Conservation (phyloP, 2,329 filamentous ascomycete species). For the Rhynchosporium agropyri region DNA sequence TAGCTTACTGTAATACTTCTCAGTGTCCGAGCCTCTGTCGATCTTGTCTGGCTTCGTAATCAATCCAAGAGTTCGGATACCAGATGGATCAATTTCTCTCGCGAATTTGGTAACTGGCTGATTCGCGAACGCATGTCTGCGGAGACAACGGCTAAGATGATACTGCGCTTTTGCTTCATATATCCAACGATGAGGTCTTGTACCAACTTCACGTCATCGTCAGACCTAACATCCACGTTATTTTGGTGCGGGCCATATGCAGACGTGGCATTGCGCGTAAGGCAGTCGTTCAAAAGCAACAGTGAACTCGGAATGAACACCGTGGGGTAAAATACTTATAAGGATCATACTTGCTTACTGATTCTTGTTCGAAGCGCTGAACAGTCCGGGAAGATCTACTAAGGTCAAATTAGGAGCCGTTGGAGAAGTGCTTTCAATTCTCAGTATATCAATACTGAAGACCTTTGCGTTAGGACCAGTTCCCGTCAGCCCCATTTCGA, state of each 20-base stretch:
- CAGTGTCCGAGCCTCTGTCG: constrained; percentile 41
- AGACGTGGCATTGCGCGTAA: too few species aligned
- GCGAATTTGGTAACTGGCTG: constrained; percentile 45
- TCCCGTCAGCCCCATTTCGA: constrained; percentile 18
- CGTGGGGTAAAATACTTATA: too few species aligned
- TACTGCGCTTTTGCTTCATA: constrained; percentile 46
- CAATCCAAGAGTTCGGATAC: constrained; percentile 45
- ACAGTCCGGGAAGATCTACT: constrained; percentile 39
- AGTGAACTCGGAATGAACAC: neutral
- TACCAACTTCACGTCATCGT: constrained; percentile 28
- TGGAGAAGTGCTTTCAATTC: constrained; percentile 25
- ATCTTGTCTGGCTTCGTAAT: constrained; percentile 50
- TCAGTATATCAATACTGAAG: constrained; percentile 27
- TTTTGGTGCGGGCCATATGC: too few species aligned
- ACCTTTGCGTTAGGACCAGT: constrained; percentile 31
- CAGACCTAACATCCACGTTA: constrained; percentile 26
- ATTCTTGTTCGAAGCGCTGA: constrained; percentile 48
- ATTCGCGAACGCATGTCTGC: constrained; percentile 45
- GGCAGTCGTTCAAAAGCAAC: too few species aligned
- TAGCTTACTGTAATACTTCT: constrained; percentile 37
- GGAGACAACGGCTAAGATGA: constrained; percentile 49
- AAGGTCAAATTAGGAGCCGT: constrained; percentile 29
- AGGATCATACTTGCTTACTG: constrained; percentile 42
- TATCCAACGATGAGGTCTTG: constrained; percentile 39
- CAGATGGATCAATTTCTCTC: constrained; percentile 39